Percentiles rank a stretch among this genome's conserved stretches.
phyloP scores from a whole-genome alignment of 805 yeast genomes.

The Nakazawaea ernobii region DNA sequence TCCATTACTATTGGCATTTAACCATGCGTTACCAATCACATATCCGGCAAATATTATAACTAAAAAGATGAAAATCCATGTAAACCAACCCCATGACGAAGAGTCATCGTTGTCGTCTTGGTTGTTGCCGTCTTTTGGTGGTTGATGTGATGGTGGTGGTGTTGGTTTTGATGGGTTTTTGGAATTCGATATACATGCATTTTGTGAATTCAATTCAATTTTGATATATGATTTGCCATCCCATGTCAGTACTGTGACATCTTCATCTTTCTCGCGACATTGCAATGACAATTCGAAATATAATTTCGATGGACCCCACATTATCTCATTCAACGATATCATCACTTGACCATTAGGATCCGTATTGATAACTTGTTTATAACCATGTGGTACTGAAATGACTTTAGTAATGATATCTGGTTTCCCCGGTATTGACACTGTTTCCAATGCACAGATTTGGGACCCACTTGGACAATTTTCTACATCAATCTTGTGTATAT shows the following conservation, averaged over 20 bases:
- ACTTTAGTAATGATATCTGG: slow-evolving; percentile 51
- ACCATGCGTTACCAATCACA: slow-evolving; percentile 70
- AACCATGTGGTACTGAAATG: slow-evolving; percentile 46
- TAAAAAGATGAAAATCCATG: slow-evolving; percentile 72
- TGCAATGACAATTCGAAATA: slow-evolving; percentile 31
- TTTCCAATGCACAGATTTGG: slow-evolving; percentile 72
- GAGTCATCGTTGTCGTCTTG: slow-evolving; percentile 30
- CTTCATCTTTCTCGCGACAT: slow-evolving; percentile 33
- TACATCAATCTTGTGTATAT: slow-evolving; percentile 25
- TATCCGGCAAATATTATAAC: slow-evolving; percentile 68
- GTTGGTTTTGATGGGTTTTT: slow-evolving; percentile 14
- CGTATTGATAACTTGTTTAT: slow-evolving; percentile 23
- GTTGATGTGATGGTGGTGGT: slow-evolving; percentile 14
- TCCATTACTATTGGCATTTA: slow-evolving; percentile 67
- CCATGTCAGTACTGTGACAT: slow-evolving; percentile 30
- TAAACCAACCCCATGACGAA: slow-evolving; percentile 72
- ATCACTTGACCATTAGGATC: slow-evolving; percentile 10
- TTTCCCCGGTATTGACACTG: slow-evolving; percentile 44
- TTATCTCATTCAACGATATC: slow-evolving; percentile 25
- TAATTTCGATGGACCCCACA: slow-evolving; percentile 22
- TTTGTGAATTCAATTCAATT: slow-evolving; percentile 26
- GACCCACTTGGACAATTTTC: slow-evolving; percentile 64
- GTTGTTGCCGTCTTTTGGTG: slow-evolving; percentile 22
- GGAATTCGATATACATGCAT: slow-evolving; percentile 32
- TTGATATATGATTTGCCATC: slow-evolving; percentile 25